These are phyloP conservation scores for Westerdykella ornata DNA, from an alignment of 2,329 filamentous ascomycete genomes.

Conservation along the genomic window DNA sequence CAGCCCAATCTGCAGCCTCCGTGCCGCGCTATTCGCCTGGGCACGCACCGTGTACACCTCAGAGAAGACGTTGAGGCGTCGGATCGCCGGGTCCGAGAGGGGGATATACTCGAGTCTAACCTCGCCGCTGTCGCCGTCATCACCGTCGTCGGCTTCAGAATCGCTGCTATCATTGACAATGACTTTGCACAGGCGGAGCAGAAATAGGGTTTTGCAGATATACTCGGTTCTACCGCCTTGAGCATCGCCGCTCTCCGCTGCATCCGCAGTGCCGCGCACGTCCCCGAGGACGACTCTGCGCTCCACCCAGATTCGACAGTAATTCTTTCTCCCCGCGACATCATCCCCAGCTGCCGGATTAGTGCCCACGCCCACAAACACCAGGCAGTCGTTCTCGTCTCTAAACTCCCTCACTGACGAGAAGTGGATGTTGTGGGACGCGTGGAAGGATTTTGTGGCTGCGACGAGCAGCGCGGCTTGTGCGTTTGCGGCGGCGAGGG, in stretches of 20 bases:
- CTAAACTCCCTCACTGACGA: neutral
- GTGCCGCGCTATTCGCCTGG: constrained; percentile 24
- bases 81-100: neutral
- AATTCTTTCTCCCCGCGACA: neutral
- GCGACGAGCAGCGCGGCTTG: neutral
- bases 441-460: neutral
- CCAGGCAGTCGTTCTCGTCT: constrained; percentile 1
- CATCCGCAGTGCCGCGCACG: constrained; percentile 6
- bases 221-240: constrained; percentile 6
- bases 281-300: constrained; percentile 3
- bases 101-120: constrained; percentile 9
- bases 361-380: neutral
- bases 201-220: constrained; percentile 16
- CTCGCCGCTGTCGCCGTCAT: constrained; percentile 2
- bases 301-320: constrained; percentile 10
- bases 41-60: constrained; percentile 20
- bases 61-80: constrained; percentile 1
- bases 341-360: neutral
- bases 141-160: neutral
- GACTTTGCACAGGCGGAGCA: constrained; percentile 18
- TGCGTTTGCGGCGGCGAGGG: constrained; percentile 1
- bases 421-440: neutral
- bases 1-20: constrained; percentile 20
- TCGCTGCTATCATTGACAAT: neutral
- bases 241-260: constrained; percentile 6